Base-by-base conservation (phyloP, 441 rosid genomes). In the Adansonia rubrostipa region DNA sequence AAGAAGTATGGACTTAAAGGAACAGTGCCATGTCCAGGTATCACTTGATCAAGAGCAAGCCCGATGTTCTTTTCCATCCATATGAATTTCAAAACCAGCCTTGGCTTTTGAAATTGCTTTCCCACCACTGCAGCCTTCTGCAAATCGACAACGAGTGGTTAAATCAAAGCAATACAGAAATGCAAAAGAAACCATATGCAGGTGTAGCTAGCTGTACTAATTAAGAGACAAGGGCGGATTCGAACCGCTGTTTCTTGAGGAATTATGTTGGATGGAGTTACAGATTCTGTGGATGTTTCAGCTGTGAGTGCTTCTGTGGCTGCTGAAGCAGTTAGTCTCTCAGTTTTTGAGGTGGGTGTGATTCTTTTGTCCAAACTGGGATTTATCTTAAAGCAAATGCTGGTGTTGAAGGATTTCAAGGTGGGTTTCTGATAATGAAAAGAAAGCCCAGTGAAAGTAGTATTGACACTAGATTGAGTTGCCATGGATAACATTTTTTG, bases 41-140 rank as follows among this genome's bases (percentile, higher is more conserved):
- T 89, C 82, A 83, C 81, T 81, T 95, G 97, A 87, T 95, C 96
- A 69, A 93, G 87, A 13, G 87, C 96, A 75, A 95, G 80, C 73
- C 97, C 99, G 3, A 95, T 92, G 90, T 92, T 95, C 92, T 95
- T 95, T 89, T 95, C 98, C 99, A 93, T 93, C 99, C 98, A 93
- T 82, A 93, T 87, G 79, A 95, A 93, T 87, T 95, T 95, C 84
- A 95, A 82, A 64, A 95, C 93, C 79, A 92, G 83, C 81, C 94
- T 88, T 24, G 95, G 89, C 73, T 87, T 92, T 83, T 86, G 86
- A 85, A 85, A 75, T 80, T 83, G 88, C 81, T 89, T 88, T 85
- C 87, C 93, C 65, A 48, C 70, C 77, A 81, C 90, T 79, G 82
- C 84, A 68, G 71, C 82, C 71, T 80, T 85, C 91, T 85, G 84